These are phyloP conservation scores for Colletotrichum sidae DNA, from an alignment of 2,329 filamentous ascomycete genomes.

Conservation along the genomic window DNA sequence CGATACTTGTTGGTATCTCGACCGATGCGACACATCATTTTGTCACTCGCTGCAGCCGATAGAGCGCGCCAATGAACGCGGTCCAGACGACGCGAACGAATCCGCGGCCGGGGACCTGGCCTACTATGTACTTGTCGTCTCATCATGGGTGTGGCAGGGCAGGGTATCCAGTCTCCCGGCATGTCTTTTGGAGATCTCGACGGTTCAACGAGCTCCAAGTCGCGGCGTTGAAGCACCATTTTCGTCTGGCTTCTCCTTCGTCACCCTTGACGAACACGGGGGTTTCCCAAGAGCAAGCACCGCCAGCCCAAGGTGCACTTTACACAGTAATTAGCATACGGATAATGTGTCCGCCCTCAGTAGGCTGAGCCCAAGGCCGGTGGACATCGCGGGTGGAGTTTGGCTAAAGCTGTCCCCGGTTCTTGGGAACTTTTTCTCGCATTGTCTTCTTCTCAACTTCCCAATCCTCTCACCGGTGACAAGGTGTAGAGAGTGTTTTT, in stretches of 20 bases:
- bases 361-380: neutral
- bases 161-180: conserved; percentile 12
- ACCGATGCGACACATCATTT: conserved; percentile 27
- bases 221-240: too few species aligned
- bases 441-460: conserved; percentile 19
- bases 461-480: conserved; percentile 33
- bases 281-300: too few species aligned
- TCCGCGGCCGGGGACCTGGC: conserved; percentile 16
- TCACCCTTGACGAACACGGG: too few species aligned
- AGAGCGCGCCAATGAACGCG: conserved; percentile 2
- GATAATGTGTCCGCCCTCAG: too few species aligned
- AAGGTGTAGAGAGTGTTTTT: conserved; percentile 21
- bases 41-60: conserved; percentile 5
- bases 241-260: too few species aligned
- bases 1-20: neutral
- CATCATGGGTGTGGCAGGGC: conserved; percentile 17
- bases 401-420: conserved; percentile 19
- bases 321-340: too few species aligned
- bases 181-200: neutral
- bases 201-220: neutral
- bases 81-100: neutral
- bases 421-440: conserved; percentile 21
- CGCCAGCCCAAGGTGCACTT: too few species aligned
- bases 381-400: conserved; percentile 6
- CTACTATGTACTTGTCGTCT: conserved; percentile 12